phyloP scores from a whole-genome alignment of 208 protist genomes.

The Eutreptiella sp. region DNA sequence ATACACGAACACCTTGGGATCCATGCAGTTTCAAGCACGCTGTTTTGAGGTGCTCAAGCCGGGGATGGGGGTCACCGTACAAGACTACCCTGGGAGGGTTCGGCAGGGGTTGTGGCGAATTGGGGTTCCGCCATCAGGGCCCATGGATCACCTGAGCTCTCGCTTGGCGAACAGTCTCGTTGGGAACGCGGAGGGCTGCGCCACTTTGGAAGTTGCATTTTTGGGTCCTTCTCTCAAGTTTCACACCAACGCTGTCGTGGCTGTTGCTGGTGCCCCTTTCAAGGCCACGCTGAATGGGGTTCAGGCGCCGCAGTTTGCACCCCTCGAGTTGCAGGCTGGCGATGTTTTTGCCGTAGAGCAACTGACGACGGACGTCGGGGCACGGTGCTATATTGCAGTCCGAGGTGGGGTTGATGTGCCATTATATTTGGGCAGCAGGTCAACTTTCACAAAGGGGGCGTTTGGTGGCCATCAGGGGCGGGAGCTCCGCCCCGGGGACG shows the following conservation, averaged over 20 bases:
- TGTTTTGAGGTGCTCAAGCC: no score
- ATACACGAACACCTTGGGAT: no score
- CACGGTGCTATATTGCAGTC: neutral
- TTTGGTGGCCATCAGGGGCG: conserved; percentile 2
- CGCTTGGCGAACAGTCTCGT: conserved; percentile 6
- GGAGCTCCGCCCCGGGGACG: neutral
- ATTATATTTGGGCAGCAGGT: neutral
- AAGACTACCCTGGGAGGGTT: conserved; percentile 10
- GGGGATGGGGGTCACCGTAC: no score
- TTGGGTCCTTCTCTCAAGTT: neutral
- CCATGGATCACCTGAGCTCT: neutral
- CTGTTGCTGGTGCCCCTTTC: conserved; percentile 1
- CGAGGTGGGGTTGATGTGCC: neutral
- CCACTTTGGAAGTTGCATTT: neutral
- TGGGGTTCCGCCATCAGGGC: conserved; percentile 5
- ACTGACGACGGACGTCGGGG: neutral
- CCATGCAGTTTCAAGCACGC: no score
- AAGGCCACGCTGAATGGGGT: neutral
- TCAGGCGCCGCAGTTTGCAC: neutral
- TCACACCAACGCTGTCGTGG: neutral
- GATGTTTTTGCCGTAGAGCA: neutral
- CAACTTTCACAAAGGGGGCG: neutral
- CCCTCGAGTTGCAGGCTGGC: neutral
- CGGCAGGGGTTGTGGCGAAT: neutral
- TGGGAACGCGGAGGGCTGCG: neutral